Evolutionary conservation across 495 filamentous ascomycete species (phyloP).

Genomic region (Talaromyces trachyspermus): DNA sequence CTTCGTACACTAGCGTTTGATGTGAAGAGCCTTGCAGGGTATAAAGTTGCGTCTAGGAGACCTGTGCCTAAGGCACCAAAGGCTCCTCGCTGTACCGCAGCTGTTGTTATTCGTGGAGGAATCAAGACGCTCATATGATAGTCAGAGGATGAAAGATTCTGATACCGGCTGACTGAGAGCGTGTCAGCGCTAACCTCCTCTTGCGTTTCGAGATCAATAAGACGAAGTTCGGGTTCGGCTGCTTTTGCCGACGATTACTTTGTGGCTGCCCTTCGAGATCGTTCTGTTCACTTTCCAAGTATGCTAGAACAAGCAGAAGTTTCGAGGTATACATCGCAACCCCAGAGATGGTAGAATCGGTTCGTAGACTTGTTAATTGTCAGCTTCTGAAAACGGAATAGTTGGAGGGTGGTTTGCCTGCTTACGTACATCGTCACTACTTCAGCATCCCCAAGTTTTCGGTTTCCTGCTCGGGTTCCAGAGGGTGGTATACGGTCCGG

Average conservation of each 20-base stretch:
- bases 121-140: conserved; percentile 85
- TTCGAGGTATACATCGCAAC: conserved; percentile 94
- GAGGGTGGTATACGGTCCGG: conserved; percentile 61
- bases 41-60: conserved; percentile 74
- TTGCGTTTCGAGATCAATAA: conserved; percentile 80
- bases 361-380: conserved; percentile 59
- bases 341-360: conserved; percentile 95
- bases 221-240: conserved; percentile 75
- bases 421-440: conserved; percentile 77
- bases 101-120: conserved; percentile 55
- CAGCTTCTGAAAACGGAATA: conserved; percentile 8
- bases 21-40: conserved; percentile 75
- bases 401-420: not conserved
- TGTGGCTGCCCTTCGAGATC: conserved; percentile 29
- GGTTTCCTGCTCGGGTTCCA: conserved; percentile 58
- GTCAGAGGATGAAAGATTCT: conserved; percentile 78
- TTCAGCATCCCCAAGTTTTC: conserved; percentile 70
- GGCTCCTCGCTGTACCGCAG: conserved; percentile 55
- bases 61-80: conserved; percentile 58
- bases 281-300: conserved; percentile 67
- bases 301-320: conserved; percentile 82
- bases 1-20: conserved; percentile 80
- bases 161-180: conserved; percentile 74
- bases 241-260: conserved; percentile 65
- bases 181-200: conserved; percentile 74